These are phyloP conservation scores for Capsicum pubescens DNA, from an alignment of 257 asterid genomes.

Conservation along the genomic window DNA sequence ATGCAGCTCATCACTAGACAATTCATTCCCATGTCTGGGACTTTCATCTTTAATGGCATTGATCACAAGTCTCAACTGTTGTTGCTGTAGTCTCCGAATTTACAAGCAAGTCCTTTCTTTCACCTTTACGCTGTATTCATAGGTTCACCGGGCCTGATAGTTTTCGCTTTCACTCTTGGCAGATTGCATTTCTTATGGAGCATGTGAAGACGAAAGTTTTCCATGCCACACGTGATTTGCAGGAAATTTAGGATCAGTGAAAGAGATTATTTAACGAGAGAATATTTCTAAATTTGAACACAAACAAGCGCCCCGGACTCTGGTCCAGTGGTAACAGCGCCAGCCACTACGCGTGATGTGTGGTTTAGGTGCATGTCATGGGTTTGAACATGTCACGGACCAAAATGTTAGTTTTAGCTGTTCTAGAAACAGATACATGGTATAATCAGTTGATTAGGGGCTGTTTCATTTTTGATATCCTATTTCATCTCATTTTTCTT, in stretches of 20 bases:
- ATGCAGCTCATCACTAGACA: constrained; percentile 90
- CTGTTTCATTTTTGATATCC: neutral
- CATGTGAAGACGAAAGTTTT: neutral
- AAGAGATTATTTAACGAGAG: neutral
- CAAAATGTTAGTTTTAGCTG: neutral
- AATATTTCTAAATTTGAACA: neutral
- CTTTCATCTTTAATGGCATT: constrained; percentile 85
- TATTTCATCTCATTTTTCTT: neutral
- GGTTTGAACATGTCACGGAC: too few relatives aligned
- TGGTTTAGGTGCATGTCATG: too few relatives aligned
- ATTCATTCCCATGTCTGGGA: constrained; percentile 89
- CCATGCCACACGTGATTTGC: neutral
- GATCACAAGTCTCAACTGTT: constrained; percentile 83
- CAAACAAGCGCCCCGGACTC: neutral
- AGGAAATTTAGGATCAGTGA: constrained; percentile 18
- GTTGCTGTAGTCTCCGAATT: constrained; percentile 45
- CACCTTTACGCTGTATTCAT: neutral
- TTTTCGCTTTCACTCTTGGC: neutral
- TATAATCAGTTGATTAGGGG: neutral
- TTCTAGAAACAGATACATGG: neutral
- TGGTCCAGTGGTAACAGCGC: too few relatives aligned
- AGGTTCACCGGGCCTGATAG: neutral
- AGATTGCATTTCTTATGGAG: neutral
- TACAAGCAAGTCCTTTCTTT: constrained; percentile 35
- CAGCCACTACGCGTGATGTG: too few relatives aligned